Base-by-base conservation (phyloP, 257 asterid genomes). In the Gentiana straminea region DNA sequence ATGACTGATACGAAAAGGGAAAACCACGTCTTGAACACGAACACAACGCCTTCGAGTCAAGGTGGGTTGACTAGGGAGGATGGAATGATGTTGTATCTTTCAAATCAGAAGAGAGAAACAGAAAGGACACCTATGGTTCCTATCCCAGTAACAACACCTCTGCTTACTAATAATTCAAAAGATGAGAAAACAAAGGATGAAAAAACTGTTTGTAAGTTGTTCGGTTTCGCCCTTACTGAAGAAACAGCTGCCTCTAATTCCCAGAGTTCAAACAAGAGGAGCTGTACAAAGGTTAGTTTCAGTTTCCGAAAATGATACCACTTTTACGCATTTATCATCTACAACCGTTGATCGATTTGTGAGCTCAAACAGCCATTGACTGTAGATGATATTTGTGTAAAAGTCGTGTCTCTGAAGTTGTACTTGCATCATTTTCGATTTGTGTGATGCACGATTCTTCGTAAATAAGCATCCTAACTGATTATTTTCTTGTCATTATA, bases 201-300 rank as follows among this genome's bases (percentile, higher is more conserved):
- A 60, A 80, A 69, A 0, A 63, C 79, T 0, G 61, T 54, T 7
- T 84, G 86, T 62, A 91, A 87, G 74, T 72, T 91, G 53, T 91
- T 86, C 33, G 98, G 98, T 47, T 75, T 79, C 72, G 72, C 96
- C 46, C 75, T 90, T 72, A 80, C 75, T 0, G 86, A 84, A 45
- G 97, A 90, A 68, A 74, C 79, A 13, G 61, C 79, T 47, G 52
- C 77, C 8, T 60, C 87, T 46, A 81, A 69, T 65, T 64, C 82
- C 43, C 84, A 71, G 67, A 74, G 78, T 49, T 74, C 79, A 61
- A 79, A 73, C 75, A 82, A 74, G 83, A 81, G 96, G 77, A 91
- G 96, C 69, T 82, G 94, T 49, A 87, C 89, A 51, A 91, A 87
- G 89, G 98, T 81, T 71, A 65, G 70, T 32, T 55, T 58, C 49